Base-by-base conservation (phyloP, 345 rosid species). In the Turnera subulata region DNA sequence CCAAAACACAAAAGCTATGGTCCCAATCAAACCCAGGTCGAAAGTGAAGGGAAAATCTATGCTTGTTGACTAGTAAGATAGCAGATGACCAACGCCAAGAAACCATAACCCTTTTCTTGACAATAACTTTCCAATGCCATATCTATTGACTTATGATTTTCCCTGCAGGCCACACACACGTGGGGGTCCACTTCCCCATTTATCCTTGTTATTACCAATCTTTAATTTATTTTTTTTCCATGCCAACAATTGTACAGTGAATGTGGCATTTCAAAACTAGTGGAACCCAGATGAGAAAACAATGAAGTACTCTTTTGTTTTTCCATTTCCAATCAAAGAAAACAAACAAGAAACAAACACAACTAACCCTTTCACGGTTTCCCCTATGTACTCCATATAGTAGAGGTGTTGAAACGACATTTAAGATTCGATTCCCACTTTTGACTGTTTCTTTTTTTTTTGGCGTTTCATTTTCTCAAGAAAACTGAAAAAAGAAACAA, bases 351-450 rank as follows among this genome's bases (percentile, higher is more conserved):
- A 38, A 35, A 33, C 22, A 40, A 18, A 14, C 50, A 33, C 61
- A 42, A 53, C 53, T 19, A 11, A 22, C 58, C 46, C 29, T 53
- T 35, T 10, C 23, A 26, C 39, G 35, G 35, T 29, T 29, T 29
- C 35, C 8, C 35, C 35, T 29, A 29, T 29, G 35, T 29, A 29
- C 35, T 8, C 35, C 35, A 29, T 29, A 8, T 4, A 22, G 14
- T 2, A 46, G 14, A 21, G 0, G 11, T 17, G 33, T 51, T 17
- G 65, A 64, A 20, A 53, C 21, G 61, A 65, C 74, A 45, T 59
- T 53, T 39, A n/a, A 55, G 75, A 69, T 72, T 54, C 58, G 60
- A 55, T 63, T 3, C 73, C 52, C 63, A 46, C 62, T 45, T 58
- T 68, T 76, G 74, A 72, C 73, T 58, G 62, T 32, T 53, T 58